Conservation (phyloP, 306 rosid genomes). For the Cotoneaster glaucophyllus region DNA sequence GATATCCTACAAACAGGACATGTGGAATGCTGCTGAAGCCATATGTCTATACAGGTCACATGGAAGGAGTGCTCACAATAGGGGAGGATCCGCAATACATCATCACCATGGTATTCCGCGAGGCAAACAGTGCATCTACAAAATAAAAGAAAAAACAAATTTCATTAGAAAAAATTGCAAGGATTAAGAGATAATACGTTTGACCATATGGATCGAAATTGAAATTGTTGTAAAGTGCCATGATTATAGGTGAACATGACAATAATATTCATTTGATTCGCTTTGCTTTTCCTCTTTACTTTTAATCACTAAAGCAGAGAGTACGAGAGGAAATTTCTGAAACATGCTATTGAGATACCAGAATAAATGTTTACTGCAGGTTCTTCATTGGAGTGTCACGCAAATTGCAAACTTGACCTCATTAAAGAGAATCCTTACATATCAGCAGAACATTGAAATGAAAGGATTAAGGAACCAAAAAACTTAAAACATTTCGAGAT, state of each 20-base stretch:
- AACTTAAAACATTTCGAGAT: not conserved
- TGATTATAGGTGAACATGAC: not conserved
- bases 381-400: not conserved
- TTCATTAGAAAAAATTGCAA: constrained; percentile 9
- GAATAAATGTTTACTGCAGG: not conserved
- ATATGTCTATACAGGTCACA: constrained; percentile 76
- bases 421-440: not conserved
- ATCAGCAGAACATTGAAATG: not conserved
- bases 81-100: constrained; percentile 79
- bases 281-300: not conserved
- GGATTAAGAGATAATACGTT: not conserved
- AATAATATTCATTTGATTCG: not conserved
- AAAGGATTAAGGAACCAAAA: not conserved
- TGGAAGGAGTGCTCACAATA: constrained; percentile 87
- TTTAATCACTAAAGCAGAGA: not conserved
- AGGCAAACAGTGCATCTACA: constrained; percentile 84
- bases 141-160: constrained; percentile 18
- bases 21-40: constrained; percentile 89
- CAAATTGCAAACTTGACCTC: not conserved
- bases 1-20: constrained; percentile 93
- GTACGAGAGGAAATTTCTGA: not conserved
- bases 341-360: not conserved
- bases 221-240: not conserved
- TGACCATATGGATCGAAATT: not conserved
- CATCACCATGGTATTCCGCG: constrained; percentile 66